Conservation (phyloP, 2,329 filamentous ascomycete species). For the Aspergillus clavatus region DNA sequence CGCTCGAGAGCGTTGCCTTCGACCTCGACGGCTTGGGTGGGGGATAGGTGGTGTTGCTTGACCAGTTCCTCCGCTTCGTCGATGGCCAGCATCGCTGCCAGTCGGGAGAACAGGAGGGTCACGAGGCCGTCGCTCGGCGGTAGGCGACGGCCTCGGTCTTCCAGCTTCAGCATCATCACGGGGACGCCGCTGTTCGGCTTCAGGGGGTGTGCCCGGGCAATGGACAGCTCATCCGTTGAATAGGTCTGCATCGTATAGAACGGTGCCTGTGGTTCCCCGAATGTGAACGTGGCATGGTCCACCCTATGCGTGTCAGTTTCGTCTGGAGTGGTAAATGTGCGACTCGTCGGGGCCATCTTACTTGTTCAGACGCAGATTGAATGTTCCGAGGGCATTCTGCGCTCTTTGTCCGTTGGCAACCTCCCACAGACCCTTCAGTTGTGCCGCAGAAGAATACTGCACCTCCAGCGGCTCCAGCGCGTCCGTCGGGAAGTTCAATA, state of each 20-base stretch:
- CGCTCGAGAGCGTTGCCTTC: constrained; percentile 42
- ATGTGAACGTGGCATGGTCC: constrained; percentile 39
- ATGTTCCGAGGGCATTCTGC: constrained; percentile 27
- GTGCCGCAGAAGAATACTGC: constrained; percentile 36
- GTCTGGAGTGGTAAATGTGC: too few relatives aligned
- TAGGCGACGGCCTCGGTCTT: constrained; percentile 34
- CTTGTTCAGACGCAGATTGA: constrained; percentile 41
- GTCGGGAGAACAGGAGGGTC: constrained; percentile 44
- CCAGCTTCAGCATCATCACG: constrained; percentile 41
- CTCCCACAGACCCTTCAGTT: constrained; percentile 42
- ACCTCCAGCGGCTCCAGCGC: constrained; percentile 31
- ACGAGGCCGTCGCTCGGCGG: constrained; percentile 42
- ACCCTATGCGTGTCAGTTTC: constrained; percentile 27
- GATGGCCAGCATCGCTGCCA: constrained; percentile 47
- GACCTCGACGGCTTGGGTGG: constrained; percentile 38
- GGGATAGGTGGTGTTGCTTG: constrained; percentile 36
- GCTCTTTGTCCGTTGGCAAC: constrained; percentile 42
- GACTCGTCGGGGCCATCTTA: constrained; percentile 17
- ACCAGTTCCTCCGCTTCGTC: constrained; percentile 42
- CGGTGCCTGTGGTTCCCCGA: constrained; percentile 38
- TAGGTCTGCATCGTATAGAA: constrained; percentile 45
- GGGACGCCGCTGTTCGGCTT: constrained; percentile 38
- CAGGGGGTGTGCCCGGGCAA: constrained; percentile 40
- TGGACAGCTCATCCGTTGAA: constrained; percentile 39
- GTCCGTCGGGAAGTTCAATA: constrained; percentile 39